A percentile compares a stretch with the other conserved stretches of the same genome.
Evolutionary conservation across 352 stramenopile species (phyloP).

Genomic region (Globisporangium takayamanum): DNA sequence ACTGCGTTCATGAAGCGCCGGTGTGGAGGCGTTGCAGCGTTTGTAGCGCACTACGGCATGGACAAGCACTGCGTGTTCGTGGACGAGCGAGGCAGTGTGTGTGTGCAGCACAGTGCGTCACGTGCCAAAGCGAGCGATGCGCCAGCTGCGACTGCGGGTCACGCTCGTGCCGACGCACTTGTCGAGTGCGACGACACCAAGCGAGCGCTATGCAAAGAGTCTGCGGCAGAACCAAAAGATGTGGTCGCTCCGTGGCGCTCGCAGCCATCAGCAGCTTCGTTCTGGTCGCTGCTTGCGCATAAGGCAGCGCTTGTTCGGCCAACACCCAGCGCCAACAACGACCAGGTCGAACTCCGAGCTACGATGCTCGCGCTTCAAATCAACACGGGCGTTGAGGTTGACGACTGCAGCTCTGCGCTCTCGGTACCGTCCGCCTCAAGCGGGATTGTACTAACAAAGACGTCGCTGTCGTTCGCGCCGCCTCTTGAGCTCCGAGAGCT

Average conservation of each 20-base stretch:
- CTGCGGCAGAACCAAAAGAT: neutral
- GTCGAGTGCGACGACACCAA: neutral
- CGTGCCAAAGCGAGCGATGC: neutral
- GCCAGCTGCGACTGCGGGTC: neutral
- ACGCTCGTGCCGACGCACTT: neutral
- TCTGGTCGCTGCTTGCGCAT: neutral
- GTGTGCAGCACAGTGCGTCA: neutral
- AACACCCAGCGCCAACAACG: neutral
- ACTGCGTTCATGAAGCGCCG: constrained; percentile 15
- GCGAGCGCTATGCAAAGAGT: too few species aligned
- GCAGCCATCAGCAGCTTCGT: too few species aligned
- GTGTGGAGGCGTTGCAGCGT: constrained; percentile 5
- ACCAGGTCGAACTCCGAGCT: neutral
- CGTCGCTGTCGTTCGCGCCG: neutral
- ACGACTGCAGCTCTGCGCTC: too few species aligned
- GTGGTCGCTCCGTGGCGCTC: too few species aligned
- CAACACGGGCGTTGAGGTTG: neutral
- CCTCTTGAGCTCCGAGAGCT: neutral
- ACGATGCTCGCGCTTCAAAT: neutral
- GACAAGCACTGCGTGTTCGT: neutral
- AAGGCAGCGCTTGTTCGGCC: neutral
- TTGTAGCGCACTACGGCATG: constrained; percentile 7
- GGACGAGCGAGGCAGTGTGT: neutral
- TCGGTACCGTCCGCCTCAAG: too few species aligned
- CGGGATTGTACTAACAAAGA: neutral